Conservation (phyloP, 2,329 filamentous ascomycete genomes). For the Diaporthe citri region DNA sequence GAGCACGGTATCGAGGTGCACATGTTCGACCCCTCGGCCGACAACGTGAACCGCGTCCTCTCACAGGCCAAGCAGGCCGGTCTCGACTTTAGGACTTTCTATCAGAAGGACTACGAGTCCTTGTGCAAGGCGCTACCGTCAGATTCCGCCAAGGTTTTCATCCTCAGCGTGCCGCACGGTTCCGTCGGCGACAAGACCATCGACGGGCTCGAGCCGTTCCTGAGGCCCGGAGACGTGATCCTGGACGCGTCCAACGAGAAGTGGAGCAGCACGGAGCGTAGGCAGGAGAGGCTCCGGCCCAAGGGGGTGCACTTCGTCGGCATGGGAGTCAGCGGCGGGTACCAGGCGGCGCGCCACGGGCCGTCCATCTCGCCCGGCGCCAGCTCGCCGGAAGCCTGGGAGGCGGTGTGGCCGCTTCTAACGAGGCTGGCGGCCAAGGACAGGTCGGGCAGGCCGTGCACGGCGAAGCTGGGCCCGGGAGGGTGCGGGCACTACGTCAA, state of each 20-base stretch:
- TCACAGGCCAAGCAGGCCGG: slow-evolving; percentile 48
- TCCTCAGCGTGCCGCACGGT: slow-evolving; percentile 66
- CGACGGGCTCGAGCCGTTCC: slow-evolving; percentile 55
- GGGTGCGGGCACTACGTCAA: slow-evolving; percentile 80
- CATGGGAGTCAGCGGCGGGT: slow-evolving; percentile 77
- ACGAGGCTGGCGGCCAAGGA: slow-evolving; percentile 74
- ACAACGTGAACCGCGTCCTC: slow-evolving; percentile 60
- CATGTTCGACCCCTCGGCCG: slow-evolving; percentile 62
- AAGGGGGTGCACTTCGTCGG: slow-evolving; percentile 75
- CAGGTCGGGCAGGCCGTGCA: slow-evolving; percentile 69
- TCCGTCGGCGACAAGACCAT: slow-evolving; percentile 53
- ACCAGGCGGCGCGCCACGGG: slow-evolving; percentile 74
- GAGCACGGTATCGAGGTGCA: slow-evolving; percentile 68
- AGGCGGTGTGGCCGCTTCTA: slow-evolving; percentile 71
- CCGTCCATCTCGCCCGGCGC: slow-evolving; percentile 78
- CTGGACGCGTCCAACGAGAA: slow-evolving; percentile 78
- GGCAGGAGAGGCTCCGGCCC: slow-evolving; percentile 68
- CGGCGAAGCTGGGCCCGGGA: slow-evolving; percentile 69
- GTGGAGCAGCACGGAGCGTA: slow-evolving; percentile 72
- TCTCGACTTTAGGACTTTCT: slow-evolving; percentile 47
- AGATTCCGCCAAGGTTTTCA: slow-evolving; percentile 59
- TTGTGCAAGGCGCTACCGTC: slow-evolving; percentile 60
- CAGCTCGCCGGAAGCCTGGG: slow-evolving; percentile 64
- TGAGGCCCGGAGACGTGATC: slow-evolving; percentile 74
- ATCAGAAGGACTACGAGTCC: slow-evolving; percentile 58